A percentile compares a stretch with the other conserved stretches of the same genome.
These are phyloP conservation scores for Talaromyces verruculosus DNA, from an alignment of 2,329 filamentous ascomycete species.

Conservation along the genomic window DNA sequence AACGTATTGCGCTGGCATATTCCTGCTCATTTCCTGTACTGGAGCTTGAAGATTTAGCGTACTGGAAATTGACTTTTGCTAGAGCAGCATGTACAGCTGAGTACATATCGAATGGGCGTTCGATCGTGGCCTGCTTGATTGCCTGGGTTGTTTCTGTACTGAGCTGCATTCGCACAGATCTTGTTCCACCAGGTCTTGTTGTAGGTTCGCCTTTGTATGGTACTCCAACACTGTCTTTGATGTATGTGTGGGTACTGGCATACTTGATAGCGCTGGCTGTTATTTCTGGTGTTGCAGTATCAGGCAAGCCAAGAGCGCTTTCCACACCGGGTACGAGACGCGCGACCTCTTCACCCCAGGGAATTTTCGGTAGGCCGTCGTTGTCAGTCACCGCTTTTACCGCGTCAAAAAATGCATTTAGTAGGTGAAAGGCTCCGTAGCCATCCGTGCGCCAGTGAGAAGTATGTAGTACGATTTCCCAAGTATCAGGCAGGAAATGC, in stretches of 20 bases:
- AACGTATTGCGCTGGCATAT: slow-evolving; percentile 15
- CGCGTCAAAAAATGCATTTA: slow-evolving; percentile 13
- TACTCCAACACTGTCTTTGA: slow-evolving; percentile 17
- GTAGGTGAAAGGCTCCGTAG: slow-evolving; percentile 11
- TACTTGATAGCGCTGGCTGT: slow-evolving; percentile 8
- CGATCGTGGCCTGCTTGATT: not conserved
- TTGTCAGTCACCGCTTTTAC: slow-evolving; percentile 9
- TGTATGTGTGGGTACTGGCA: slow-evolving; percentile 10
- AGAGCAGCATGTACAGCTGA: slow-evolving; percentile 14
- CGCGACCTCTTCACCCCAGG: slow-evolving; percentile 14
- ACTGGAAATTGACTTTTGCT: slow-evolving; percentile 7
- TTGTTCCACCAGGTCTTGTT: slow-evolving; percentile 2
- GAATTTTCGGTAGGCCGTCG: not conserved
- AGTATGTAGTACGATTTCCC: slow-evolving; percentile 13
- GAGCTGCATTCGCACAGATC: slow-evolving; percentile 5
- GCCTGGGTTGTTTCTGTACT: not conserved
- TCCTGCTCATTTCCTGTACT: not conserved
- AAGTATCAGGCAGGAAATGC: slow-evolving; percentile 3
- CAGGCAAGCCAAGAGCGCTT: slow-evolving; percentile 8
- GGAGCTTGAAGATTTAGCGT: not conserved
- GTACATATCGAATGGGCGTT: not conserved
- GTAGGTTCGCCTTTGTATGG: not conserved
- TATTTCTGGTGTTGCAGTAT: not conserved
- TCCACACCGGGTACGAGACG: slow-evolving; percentile 15
- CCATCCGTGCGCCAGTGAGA: slow-evolving; percentile 17